These are phyloP conservation scores for Carpinus fangiana DNA, from an alignment of 306 rosid species.

Conservation along the genomic window DNA sequence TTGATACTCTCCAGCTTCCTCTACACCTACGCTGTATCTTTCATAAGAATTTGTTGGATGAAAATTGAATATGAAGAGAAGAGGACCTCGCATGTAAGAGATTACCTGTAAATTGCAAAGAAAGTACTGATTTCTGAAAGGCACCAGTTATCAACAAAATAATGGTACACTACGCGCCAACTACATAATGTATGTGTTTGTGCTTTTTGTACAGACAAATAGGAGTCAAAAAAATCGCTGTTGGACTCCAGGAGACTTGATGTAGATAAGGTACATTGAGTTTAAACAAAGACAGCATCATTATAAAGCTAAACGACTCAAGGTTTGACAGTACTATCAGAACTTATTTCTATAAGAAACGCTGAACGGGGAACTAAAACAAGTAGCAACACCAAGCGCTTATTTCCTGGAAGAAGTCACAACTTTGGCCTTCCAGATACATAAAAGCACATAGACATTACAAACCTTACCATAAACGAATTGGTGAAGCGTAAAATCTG, in stretches of 20 bases:
- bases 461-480: not conserved
- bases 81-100: constrained; percentile 83
- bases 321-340: not conserved
- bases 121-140: constrained; percentile 2
- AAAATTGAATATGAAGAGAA: constrained; percentile 81
- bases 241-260: not conserved
- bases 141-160: not conserved
- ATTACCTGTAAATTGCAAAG: constrained; percentile 65
- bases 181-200: not conserved
- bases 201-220: not conserved
- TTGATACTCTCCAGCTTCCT: constrained; percentile 96
- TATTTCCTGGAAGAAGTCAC: not conserved
- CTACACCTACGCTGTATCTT: constrained; percentile 71
- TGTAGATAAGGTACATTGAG: not conserved
- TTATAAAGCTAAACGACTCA: not conserved
- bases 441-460: not conserved
- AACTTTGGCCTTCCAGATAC: not conserved
- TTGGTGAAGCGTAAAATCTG: not conserved
- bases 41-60: constrained; percentile 80
- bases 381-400: not conserved
- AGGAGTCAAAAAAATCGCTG: not conserved
- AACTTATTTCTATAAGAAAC: not conserved
- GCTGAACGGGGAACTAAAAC: not conserved
- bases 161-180: constrained; percentile 2
- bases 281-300: not conserved